A percentile compares a stretch with the other conserved stretches of the same genome.
Evolutionary conservation across 2,329 filamentous ascomycete genomes (phyloP).

Genomic region (Leptographium lundbergii): DNA sequence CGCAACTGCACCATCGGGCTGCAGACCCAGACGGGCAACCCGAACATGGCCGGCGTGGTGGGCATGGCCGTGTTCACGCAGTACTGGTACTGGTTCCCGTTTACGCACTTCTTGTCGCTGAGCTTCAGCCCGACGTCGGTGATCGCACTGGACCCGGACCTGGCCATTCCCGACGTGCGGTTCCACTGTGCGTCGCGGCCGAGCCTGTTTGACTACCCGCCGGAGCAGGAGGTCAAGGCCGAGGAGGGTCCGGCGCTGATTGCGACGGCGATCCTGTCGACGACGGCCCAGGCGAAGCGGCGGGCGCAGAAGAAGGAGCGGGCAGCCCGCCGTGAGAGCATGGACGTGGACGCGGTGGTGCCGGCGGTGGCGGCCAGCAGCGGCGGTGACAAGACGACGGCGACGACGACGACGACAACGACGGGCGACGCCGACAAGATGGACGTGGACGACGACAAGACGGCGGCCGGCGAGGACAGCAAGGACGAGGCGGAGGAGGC

Average conservation of each 20-base stretch:
- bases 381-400: conserved; percentile 3
- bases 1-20: conserved; percentile 97
- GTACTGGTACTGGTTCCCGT: conserved; percentile 99
- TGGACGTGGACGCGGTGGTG: conserved; percentile 74
- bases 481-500: conserved; percentile 45
- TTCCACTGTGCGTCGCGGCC: conserved; percentile 91
- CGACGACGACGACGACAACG: not conserved
- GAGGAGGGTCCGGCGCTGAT: conserved; percentile 91
- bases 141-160: conserved; percentile 84
- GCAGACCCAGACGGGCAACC: conserved; percentile 93
- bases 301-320: conserved; percentile 89
- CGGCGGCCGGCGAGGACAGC: conserved; percentile 35
- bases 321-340: conserved; percentile 78
- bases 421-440: conserved; percentile 56
- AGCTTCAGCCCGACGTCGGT: conserved; percentile 95
- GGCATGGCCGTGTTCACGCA: conserved; percentile 98
- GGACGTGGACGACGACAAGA: conserved; percentile 64
- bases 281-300: conserved; percentile 92
- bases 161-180: conserved; percentile 88
- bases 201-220: conserved; percentile 95
- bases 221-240: conserved; percentile 87
- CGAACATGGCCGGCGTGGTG: conserved; percentile 97
- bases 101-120: conserved; percentile 92
- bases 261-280: conserved; percentile 89
- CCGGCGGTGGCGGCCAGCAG: conserved; percentile 1